Conservation (phyloP, 257 asterid species). For the Solanum pennellii region DNA sequence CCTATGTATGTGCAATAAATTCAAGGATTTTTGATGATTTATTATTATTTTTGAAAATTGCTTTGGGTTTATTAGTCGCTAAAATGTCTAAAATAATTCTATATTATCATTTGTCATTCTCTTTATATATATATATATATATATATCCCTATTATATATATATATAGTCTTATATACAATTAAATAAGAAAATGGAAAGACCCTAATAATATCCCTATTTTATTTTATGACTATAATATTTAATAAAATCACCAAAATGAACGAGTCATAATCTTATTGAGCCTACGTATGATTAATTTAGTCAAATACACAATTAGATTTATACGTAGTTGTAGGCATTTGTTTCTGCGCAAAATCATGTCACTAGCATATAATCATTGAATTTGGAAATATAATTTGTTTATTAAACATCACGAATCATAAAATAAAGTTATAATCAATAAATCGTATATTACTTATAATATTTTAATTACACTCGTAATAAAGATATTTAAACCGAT, state of each 20-base stretch:
- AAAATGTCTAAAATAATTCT: background rate
- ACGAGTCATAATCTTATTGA: background rate
- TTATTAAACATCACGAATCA: background rate
- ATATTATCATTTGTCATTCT: background rate
- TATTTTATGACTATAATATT: background rate
- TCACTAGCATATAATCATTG: background rate
- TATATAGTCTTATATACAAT: no score
- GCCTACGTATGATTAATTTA: background rate
- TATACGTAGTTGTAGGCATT: background rate
- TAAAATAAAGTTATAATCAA: background rate
- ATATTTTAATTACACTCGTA: background rate
- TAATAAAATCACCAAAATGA: background rate
- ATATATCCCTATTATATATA: no score
- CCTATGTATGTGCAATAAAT: background rate
- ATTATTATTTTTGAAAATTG: background rate
- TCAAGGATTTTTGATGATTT: background rate
- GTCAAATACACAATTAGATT: background rate
- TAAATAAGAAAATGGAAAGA: no score
- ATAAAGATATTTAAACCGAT: background rate
- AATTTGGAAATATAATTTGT: background rate
- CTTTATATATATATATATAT: background rate
- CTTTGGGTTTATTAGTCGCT: background rate
- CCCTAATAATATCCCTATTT: no score
- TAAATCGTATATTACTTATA: background rate
- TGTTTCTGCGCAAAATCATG: background rate